Evolutionary conservation across 2,329 filamentous ascomycete species (phyloP), one percentile per base, ranked within the genome.

Genomic region (Calonectria pseudoturangicola): DNA sequence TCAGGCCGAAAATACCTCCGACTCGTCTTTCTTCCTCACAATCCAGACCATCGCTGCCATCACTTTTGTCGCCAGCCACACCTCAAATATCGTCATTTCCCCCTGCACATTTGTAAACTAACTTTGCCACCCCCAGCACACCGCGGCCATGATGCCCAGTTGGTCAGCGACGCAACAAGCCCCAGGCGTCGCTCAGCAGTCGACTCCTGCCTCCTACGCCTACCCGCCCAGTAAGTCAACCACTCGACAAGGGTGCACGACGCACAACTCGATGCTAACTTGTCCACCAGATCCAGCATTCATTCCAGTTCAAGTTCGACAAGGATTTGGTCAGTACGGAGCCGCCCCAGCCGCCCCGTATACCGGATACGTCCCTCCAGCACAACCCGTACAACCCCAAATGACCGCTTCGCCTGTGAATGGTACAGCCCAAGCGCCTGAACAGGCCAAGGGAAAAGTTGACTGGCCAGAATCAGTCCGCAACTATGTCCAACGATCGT

Each of bases 401-500:
- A 74, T 81, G 60, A 71, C 79, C 60, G 65, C 75, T 65, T 76
- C 78, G 68, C 66, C 78, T 67, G 73, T 79, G 67, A 77, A 81
- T 75, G 73, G 79, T 77, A 75, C 80, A 77, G 73, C 81, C 73
- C 71, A 78, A 71, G 76, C 79, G 63, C 74, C 77, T 71, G 79
- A 83, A 77, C 80, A 79, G 75, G 83, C 83, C 78, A 88, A 89
- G 83, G 85, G 88, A 81, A 94, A 93, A 86, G 92, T 93, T 79
- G 91, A 93, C 78, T 98, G 95, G 93, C 93, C 95, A 39, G 87
- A 91, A 51, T 91, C 93, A n/a, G 95, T 98, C 73, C 94, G 95
- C 79, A 88, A 90, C 76, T 98, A 98, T 85, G 96, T 98, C 39
- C 93, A 95, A 80, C 92, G 95, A 81, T 96, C 95, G 30, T 98